Percentiles rank a stretch among this genome's conserved stretches.
Conservation (phyloP, 495 filamentous ascomycete genomes). For the Penicillium parvum region DNA sequence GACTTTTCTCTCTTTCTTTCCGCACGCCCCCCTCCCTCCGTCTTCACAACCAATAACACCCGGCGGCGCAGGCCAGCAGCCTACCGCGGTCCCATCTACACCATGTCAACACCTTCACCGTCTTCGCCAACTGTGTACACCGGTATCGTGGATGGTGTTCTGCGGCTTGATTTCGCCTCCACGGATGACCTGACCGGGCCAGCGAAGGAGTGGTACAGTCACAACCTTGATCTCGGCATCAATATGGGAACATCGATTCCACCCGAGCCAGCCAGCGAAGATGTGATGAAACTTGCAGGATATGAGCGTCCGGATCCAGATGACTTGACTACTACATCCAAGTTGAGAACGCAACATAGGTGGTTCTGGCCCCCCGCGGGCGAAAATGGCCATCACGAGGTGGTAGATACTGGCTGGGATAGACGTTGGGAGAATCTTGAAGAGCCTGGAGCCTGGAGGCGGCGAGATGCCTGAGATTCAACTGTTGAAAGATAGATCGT, state of each 20-base stretch:
- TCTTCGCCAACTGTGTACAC: constrained; percentile 54
- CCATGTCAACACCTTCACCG: constrained; percentile 53
- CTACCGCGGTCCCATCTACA: constrained; percentile 52
- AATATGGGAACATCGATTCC: not conserved
- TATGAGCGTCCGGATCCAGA: constrained; percentile 38
- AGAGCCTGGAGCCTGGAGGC: constrained; percentile 34
- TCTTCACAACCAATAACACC: constrained; percentile 1
- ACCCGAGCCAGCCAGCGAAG: not conserved
- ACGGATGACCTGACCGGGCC: constrained; percentile 39
- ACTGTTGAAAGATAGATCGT: not conserved
- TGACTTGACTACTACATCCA: constrained; percentile 30
- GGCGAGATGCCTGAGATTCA: constrained; percentile 7
- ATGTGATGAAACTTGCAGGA: constrained; percentile 31
- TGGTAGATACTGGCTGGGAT: constrained; percentile 35
- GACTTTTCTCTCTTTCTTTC: constrained; percentile 42
- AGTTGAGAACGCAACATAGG: constrained; percentile 34
- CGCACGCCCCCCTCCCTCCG: constrained; percentile 12
- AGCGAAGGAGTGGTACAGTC: constrained; percentile 30
- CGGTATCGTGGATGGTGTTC: constrained; percentile 48
- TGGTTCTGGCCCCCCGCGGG: constrained; percentile 17
- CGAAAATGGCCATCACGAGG: constrained; percentile 13
- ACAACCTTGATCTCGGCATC: constrained; percentile 24
- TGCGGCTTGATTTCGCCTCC: constrained; percentile 51
- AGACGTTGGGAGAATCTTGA: constrained; percentile 32
- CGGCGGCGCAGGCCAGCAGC: constrained; percentile 14